These are phyloP conservation scores for Yarrowia porcina DNA, from an alignment of 805 yeast species.

Conservation along the genomic window DNA sequence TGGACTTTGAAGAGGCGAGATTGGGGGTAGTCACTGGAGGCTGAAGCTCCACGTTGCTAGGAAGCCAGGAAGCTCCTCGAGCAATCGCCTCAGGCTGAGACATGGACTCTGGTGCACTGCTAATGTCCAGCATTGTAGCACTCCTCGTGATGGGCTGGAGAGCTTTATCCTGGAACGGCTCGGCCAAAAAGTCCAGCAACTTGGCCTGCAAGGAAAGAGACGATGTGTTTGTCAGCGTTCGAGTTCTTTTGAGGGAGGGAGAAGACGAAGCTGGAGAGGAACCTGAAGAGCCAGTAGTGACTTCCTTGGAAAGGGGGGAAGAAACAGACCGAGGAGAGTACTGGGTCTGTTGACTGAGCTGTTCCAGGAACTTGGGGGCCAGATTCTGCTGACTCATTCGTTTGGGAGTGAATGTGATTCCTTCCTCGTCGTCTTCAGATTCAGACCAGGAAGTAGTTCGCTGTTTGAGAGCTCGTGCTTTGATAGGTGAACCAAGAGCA, in stretches of 20 bases:
- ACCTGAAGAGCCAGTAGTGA: neutral
- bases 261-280: neutral
- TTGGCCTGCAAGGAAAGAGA: slow-evolving; percentile 28
- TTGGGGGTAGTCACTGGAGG: slow-evolving; percentile 36
- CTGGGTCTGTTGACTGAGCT: neutral
- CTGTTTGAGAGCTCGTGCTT: neutral
- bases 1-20: slow-evolving; percentile 52
- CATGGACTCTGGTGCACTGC: neutral
- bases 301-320: neutral
- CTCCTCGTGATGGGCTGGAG: slow-evolving; percentile 14
- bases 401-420: slow-evolving; percentile 22
- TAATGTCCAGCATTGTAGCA: slow-evolving; percentile 17
- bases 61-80: neutral
- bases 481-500: neutral
- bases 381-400: neutral
- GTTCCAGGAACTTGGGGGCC: neutral
- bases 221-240: neutral
- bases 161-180: slow-evolving; percentile 34
- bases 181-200: slow-evolving; percentile 35
- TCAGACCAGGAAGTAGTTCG: slow-evolving; percentile 17
- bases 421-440: slow-evolving; percentile 18
- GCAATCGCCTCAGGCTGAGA: neutral
- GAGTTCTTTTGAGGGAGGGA: neutral
- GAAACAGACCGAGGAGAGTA: neutral
- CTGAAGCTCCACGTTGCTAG: neutral